A percentile compares a stretch with the other conserved stretches of the same genome.
These are phyloP conservation scores for Globisporangium apiculatum DNA, from an alignment of 352 stramenopile species.

Conservation along the genomic window DNA sequence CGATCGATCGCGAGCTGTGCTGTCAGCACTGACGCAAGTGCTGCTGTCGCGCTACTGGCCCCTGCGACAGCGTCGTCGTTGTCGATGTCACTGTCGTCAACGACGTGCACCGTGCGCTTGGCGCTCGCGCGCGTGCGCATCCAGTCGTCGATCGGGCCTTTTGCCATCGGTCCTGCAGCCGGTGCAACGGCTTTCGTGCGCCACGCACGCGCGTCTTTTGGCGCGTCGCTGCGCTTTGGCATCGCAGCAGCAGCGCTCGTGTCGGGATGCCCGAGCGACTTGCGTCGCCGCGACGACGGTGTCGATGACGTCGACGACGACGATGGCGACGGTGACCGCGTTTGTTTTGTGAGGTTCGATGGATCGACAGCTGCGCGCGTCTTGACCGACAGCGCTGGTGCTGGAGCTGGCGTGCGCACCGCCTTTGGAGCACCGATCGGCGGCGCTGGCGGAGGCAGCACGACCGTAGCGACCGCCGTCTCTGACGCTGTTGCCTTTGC, in stretches of 20 bases:
- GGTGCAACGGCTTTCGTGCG: slow-evolving; percentile 36
- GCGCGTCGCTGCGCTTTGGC: slow-evolving; percentile 5
- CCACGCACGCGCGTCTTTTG: slow-evolving; percentile 28
- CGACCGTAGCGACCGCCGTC: background rate
- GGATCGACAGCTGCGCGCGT: background rate
- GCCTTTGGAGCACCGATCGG: slow-evolving; percentile 6
- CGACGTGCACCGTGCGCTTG: slow-evolving; percentile 33
- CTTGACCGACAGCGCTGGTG: background rate
- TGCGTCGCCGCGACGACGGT: background rate
- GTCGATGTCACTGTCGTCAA: slow-evolving; percentile 5
- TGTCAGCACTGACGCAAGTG: no score
- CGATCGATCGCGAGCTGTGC: slow-evolving; percentile 31
- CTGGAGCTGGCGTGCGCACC: background rate
- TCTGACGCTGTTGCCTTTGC: background rate
- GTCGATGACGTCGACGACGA: no score
- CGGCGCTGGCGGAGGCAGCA: slow-evolving; percentile 24
- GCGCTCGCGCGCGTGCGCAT: slow-evolving; percentile 58
- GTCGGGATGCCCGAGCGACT: background rate
- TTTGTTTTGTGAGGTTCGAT: background rate
- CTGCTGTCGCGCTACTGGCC: background rate
- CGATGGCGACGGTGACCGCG: no score
- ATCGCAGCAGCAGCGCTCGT: background rate
- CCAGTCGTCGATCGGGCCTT: slow-evolving; percentile 62
- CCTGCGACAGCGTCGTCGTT: background rate
- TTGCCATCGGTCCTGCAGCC: slow-evolving; percentile 40